Conservation (phyloP, 352 stramenopile species). For the Peronospora belbahrii region DNA sequence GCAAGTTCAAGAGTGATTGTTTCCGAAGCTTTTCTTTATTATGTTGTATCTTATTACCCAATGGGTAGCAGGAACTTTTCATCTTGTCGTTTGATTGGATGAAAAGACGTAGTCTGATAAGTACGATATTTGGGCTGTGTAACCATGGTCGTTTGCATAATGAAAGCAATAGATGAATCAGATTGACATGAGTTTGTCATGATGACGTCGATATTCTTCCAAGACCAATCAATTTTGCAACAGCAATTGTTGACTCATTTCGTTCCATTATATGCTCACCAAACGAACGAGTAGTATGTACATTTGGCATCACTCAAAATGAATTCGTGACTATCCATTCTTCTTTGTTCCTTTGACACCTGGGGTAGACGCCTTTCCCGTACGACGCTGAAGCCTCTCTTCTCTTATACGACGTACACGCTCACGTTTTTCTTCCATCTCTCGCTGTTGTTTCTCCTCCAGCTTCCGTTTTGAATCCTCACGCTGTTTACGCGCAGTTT, state of each 20-base stretch:
- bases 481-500: conserved; percentile 55
- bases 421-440: conserved; percentile 63
- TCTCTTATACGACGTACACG: conserved; percentile 52
- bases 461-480: conserved; percentile 56
- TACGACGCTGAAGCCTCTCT: conserved; percentile 32
- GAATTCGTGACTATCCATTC: conserved; percentile 8
- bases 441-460: conserved; percentile 53
- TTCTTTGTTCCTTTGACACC: conserved; percentile 19
- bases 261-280: no score
- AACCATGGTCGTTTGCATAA: no score
- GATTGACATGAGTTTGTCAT: no score
- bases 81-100: not conserved
- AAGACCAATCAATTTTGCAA: no score
- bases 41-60: not conserved
- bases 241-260: no score
- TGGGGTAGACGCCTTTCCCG: conserved; percentile 17
- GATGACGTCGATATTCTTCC: no score
- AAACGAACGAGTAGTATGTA: no score
- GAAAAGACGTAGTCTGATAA: not conserved
- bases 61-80: not conserved
- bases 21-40: conserved; percentile 9
- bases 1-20: conserved; percentile 3
- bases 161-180: no score
- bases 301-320: no score
- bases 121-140: no score